Percentiles rank a stretch among this genome's conserved stretches.
Conservation (phyloP, 176 grass and related monocot genomes). For the Carex pumila region DNA sequence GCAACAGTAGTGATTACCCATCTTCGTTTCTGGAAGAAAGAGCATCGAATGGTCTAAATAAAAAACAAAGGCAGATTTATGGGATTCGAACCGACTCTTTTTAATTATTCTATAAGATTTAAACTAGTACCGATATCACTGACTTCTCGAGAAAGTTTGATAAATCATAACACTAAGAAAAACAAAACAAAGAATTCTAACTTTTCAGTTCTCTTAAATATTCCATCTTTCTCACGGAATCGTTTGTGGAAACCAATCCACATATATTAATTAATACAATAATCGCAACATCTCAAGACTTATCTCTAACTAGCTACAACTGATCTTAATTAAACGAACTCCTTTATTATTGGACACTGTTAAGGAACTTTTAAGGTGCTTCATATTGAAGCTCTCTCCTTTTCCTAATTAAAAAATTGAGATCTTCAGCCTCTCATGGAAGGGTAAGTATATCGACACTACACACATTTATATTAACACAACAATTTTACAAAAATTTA, state of each 20-base stretch:
- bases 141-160: conserved; percentile 12
- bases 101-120: not conserved
- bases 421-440: too few relatives aligned
- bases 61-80: conserved; percentile 10
- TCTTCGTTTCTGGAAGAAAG: not conserved
- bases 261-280: not conserved
- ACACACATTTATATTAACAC: too few relatives aligned
- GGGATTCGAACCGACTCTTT: conserved; percentile 24
- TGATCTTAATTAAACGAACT: not conserved
- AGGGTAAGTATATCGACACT: too few relatives aligned
- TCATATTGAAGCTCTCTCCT: not conserved
- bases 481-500: too few relatives aligned
- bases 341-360: not conserved
- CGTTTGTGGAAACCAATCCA: not conserved
- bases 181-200: conserved; percentile 16
- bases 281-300: not conserved
- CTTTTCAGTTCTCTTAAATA: conserved; percentile 12
- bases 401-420: too few relatives aligned
- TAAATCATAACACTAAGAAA: conserved; percentile 1
- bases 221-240: conserved; percentile 2
- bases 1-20: not conserved
- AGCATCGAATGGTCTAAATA: conserved; percentile 15
- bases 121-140: conserved; percentile 1
- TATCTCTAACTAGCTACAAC: not conserved
- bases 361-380: not conserved